Conservation (phyloP, 495 filamentous ascomycete genomes). For the Friedmanniomyces endolithicus region DNA sequence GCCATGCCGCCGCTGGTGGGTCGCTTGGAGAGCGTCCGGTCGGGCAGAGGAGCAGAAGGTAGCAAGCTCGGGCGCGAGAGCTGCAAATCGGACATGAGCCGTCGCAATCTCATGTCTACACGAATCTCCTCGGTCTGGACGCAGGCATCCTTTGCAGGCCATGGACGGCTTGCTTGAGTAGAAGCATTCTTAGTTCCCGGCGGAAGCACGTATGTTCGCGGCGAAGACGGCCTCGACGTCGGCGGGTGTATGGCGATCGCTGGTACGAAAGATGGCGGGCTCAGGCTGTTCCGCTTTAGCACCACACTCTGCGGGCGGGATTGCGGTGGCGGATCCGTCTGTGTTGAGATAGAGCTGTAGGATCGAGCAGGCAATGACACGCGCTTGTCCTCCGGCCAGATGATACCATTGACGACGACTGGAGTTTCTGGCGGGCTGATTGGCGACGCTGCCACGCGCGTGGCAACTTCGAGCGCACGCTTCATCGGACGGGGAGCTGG, state of each 20-base stretch:
- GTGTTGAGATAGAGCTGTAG: conserved; percentile 47
- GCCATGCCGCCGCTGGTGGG: conserved; percentile 7
- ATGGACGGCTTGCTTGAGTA: conserved; percentile 39
- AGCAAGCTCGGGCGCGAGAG: conserved; percentile 56
- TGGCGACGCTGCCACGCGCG: neutral
- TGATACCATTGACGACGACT: conserved; percentile 31
- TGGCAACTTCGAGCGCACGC: conserved; percentile 6
- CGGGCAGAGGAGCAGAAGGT: conserved; percentile 33
- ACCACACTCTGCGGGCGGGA: neutral
- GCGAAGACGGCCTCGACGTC: conserved; percentile 51
- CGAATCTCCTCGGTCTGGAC: conserved; percentile 86
- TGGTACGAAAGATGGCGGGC: conserved; percentile 38
- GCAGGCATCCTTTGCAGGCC: conserved; percentile 36
- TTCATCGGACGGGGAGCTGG: neutral
- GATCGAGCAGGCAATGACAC: neutral
- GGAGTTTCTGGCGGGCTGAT: conserved; percentile 57
- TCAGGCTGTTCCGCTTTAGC: conserved; percentile 20
- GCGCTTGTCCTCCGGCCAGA: conserved; percentile 9
- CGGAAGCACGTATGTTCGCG: conserved; percentile 46
- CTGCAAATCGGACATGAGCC: conserved; percentile 57
- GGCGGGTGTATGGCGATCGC: conserved; percentile 57
- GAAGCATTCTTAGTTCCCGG: conserved; percentile 51
- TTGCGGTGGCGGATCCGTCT: conserved; percentile 49
- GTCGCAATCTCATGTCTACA: conserved; percentile 59
- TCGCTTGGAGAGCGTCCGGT: neutral